These are phyloP conservation scores for Puccinia polysora DNA, from an alignment of 1,284 basidiomycete genomes.

Conservation along the genomic window DNA sequence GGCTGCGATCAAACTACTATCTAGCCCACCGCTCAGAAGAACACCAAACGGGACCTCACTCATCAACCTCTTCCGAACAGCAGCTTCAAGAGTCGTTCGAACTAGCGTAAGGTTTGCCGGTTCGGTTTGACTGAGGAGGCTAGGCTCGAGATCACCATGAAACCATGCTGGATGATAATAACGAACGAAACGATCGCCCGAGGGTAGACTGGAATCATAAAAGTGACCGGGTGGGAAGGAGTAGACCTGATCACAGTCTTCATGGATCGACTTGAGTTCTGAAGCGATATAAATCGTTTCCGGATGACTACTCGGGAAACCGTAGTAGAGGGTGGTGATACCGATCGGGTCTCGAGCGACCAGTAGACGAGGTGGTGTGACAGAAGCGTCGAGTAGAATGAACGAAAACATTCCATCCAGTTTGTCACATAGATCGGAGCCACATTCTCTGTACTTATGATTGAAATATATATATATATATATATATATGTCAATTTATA, in stretches of 20 bases:
- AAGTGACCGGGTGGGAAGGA: conserved; percentile 96
- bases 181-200: conserved; percentile 64
- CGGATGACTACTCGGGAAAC: conserved; percentile 80
- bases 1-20: conserved; percentile 90
- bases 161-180: conserved; percentile 87
- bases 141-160: conserved; percentile 64
- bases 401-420: conserved; percentile 99
- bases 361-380: conserved; percentile 79
- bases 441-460: conserved; percentile 76
- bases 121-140: conserved; percentile 62
- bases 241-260: conserved; percentile 91
- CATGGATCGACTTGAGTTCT: conserved; percentile 86
- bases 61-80: conserved; percentile 95
- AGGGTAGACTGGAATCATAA: conserved; percentile 67
- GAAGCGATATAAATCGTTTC: conserved; percentile 87
- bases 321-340: conserved; percentile 96
- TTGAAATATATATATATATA: too few species aligned
- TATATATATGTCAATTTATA: too few species aligned
- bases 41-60: conserved; percentile 98
- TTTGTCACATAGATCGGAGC: conserved; percentile 66
- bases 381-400: conserved; percentile 86
- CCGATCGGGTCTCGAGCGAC: conserved; percentile 96
- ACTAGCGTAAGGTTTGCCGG: conserved; percentile 67
- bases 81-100: conserved; percentile 78
- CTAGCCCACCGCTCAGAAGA: conserved; percentile 87